Conservation (phyloP, 345 rosid genomes). For the Psidium friedrichsthalianum region DNA sequence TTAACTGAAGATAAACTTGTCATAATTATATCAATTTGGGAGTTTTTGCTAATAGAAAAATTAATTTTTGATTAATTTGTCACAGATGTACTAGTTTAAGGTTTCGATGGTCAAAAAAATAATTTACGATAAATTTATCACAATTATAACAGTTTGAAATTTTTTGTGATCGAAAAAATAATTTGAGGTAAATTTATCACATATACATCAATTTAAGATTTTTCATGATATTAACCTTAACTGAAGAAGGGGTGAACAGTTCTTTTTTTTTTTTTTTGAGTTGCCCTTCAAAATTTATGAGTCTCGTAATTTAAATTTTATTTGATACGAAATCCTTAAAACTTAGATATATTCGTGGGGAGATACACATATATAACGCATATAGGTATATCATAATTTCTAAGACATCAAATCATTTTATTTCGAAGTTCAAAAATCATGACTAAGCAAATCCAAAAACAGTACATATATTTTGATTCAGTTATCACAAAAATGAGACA, state of each 20-base stretch:
- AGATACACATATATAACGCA: neutral
- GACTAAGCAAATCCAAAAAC: neutral
- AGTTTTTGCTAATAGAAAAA: too few relatives aligned
- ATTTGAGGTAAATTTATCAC: too few relatives aligned
- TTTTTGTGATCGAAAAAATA: too few relatives aligned
- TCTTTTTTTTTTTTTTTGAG: neutral
- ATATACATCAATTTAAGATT: too few relatives aligned
- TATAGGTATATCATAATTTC: neutral
- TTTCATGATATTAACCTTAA: too few relatives aligned
- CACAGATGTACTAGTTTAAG: too few relatives aligned
- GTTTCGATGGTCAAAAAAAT: too few relatives aligned
- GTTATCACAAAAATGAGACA: neutral
- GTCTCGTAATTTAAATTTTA: neutral
- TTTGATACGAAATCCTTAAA: neutral
- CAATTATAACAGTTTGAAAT: too few relatives aligned
- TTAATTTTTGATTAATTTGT: too few relatives aligned
- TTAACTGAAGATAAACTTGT: too few relatives aligned
- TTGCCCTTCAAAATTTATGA: neutral
- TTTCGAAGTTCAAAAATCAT: neutral
- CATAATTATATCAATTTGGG: too few relatives aligned
- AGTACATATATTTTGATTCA: neutral
- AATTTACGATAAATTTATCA: too few relatives aligned
- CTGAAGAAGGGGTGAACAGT: neutral
- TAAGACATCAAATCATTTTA: neutral
- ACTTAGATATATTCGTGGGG: neutral